These are phyloP conservation scores for Phytophthora nicotianae DNA, from an alignment of 352 stramenopile species.

Conservation along the genomic window DNA sequence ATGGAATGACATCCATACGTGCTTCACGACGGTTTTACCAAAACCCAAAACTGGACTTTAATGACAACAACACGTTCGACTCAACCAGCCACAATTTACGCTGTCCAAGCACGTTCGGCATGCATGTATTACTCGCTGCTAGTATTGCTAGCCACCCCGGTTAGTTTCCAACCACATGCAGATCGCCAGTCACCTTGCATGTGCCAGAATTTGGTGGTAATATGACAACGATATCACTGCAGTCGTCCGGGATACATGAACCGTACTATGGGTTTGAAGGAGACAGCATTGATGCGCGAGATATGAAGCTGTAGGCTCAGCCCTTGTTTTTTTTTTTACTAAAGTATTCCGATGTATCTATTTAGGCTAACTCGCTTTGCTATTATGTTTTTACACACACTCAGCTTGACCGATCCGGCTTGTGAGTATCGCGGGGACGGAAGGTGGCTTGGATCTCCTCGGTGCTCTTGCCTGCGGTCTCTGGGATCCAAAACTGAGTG, in stretches of 20 bases:
- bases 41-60: constrained; percentile 6
- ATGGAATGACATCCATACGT: constrained; percentile 1
- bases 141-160: too few relatives aligned
- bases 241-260: neutral
- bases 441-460: constrained; percentile 67
- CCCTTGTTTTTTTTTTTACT: too few relatives aligned
- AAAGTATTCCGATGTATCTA: constrained; percentile 6
- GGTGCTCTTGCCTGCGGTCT: constrained; percentile 63
- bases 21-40: neutral
- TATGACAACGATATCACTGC: neutral
- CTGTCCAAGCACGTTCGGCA: too few relatives aligned
- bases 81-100: neutral
- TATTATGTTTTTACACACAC: neutral
- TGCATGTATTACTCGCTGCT: too few relatives aligned
- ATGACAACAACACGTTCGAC: constrained; percentile 2
- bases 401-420: constrained; percentile 15
- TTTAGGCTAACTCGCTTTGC: neutral
- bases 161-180: too few relatives aligned
- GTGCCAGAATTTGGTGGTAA: neutral
- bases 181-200: too few relatives aligned
- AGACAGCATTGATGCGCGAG: neutral
- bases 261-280: neutral
- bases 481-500: constrained; percentile 42
- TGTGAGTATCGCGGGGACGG: constrained; percentile 13
- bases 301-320: neutral